These are phyloP conservation scores for Aspergillus sp. DNA, from an alignment of 2,329 filamentous ascomycete species.

Conservation along the genomic window DNA sequence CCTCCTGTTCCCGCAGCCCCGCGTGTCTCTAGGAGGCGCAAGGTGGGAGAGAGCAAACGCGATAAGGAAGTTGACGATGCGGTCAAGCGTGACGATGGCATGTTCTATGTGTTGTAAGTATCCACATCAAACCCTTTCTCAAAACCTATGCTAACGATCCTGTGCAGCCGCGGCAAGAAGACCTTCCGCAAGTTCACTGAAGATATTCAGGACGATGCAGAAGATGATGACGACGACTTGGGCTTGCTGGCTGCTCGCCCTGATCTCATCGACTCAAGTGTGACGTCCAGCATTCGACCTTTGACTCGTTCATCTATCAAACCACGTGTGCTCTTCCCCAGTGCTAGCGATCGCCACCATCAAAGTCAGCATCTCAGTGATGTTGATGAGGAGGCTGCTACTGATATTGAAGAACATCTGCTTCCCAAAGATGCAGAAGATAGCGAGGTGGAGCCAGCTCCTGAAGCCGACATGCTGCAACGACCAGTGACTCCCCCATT, in stretches of 20 bases:
- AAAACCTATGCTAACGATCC: slow-evolving; percentile 19
- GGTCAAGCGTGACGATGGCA: slow-evolving; percentile 50
- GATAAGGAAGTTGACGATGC: slow-evolving; percentile 46
- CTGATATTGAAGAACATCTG: slow-evolving; percentile 48
- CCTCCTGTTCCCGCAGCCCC: slow-evolving; percentile 17
- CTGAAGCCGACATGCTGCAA: slow-evolving; percentile 11
- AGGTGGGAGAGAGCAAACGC: slow-evolving; percentile 24
- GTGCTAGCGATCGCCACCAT: slow-evolving; percentile 37
- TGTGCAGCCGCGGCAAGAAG: slow-evolving; percentile 55
- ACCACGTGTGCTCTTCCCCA: slow-evolving; percentile 57
- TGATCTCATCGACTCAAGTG: slow-evolving; percentile 29
- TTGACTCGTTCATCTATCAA: slow-evolving; percentile 56
- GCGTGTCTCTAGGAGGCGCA: slow-evolving; percentile 32
- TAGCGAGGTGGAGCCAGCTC: slow-evolving; percentile 7
- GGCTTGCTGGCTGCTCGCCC: slow-evolving; percentile 37
- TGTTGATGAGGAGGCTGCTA: slow-evolving; percentile 50
- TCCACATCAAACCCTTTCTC: slow-evolving; percentile 1
- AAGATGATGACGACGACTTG: slow-evolving; percentile 39
- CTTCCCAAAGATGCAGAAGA: slow-evolving; percentile 12
- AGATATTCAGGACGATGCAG: slow-evolving; percentile 32
- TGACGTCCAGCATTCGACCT: slow-evolving; percentile 36
- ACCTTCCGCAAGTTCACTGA: slow-evolving; percentile 53
- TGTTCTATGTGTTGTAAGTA: slow-evolving; percentile 60
- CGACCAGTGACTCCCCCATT: slow-evolving; percentile 17
- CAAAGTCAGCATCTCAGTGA: slow-evolving; percentile 32